These are phyloP conservation scores for Ilyonectria destructans DNA, from an alignment of 2,329 filamentous ascomycete species.

Conservation along the genomic window DNA sequence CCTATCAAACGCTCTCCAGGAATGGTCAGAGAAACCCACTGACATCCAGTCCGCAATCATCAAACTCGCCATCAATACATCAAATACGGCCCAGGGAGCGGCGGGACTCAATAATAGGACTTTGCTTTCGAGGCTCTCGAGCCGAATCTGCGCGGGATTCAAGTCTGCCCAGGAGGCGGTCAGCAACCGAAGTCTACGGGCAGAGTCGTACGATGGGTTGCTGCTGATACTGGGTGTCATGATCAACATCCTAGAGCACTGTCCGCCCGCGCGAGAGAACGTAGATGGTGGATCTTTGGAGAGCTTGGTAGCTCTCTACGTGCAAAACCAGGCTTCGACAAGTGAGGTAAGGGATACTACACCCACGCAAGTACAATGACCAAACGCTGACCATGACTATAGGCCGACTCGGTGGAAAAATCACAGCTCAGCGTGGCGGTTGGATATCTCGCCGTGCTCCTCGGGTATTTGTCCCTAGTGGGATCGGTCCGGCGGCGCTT, in stretches of 20 bases:
- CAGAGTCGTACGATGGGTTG: conserved; percentile 76
- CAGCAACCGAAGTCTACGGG: conserved; percentile 64
- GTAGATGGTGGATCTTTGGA: conserved; percentile 65
- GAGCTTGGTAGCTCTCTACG: conserved; percentile 75
- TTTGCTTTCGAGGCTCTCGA: conserved; percentile 66
- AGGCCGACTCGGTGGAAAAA: conserved; percentile 82
- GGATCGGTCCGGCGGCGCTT: conserved; percentile 62
- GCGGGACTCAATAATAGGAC: conserved; percentile 76
- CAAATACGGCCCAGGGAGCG: conserved; percentile 85
- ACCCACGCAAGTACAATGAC: not conserved
- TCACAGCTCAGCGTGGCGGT: conserved; percentile 86
- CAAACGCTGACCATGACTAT: conserved; percentile 28
- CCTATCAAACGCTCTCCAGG: conserved; percentile 49
- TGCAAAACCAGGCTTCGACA: conserved; percentile 76
- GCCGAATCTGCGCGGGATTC: conserved; percentile 69
- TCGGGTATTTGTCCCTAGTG: conserved; percentile 84
- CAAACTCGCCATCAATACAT: conserved; percentile 85
- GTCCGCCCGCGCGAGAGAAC: conserved; percentile 70
- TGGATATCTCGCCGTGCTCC: conserved; percentile 87
- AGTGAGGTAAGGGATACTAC: conserved; percentile 73
- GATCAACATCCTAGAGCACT: conserved; percentile 91
- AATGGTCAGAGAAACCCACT: conserved; percentile 51
- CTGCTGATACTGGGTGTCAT: conserved; percentile 85
- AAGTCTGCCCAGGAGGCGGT: conserved; percentile 64
- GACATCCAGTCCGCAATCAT: conserved; percentile 51